Base-by-base conservation (phyloP, 352 stramenopile genomes). In the Globisporangium spiculum region DNA sequence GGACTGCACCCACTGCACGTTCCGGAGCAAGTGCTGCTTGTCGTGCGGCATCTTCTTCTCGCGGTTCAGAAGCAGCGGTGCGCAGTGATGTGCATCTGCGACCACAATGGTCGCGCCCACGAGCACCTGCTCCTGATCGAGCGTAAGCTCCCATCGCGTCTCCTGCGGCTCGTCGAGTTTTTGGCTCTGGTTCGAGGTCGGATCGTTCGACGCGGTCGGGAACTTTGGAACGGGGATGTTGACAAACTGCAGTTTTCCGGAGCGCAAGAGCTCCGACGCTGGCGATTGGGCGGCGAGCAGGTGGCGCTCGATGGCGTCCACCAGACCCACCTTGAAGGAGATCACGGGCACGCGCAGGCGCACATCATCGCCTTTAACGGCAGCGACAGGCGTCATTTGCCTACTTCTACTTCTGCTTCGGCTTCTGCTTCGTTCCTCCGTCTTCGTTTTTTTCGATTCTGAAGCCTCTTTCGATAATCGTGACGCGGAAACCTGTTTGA, bases 1-100 rank as follows among this genome's bases (percentile, higher is more conserved):
- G 36, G 75, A 75, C 56, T 88, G 80, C 5, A 88, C 73, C 80
- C 80, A 88, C 41, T 76, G 56, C 18, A 88, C 70, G 24, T 85
- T 81, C 30, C 71, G 70, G 66, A 86, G 66, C 8, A 86, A 30
- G 44, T 84, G 76, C 27, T 84, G 74, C 52, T 79, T 60, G 7
- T 81, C 55, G 30, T 10, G 20, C 67, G 30, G 69, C 34, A 85
- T 60, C 44, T 80, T 80, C 1, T 26, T 72, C 54, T 80, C 75
- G 44, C 72, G 60, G 18, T 67, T 71, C 27, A 83, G 72, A 24
- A 89, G 61, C 34, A 84, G 32, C 20, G 68, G 75, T 12, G 75
- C 70, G n/a, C 70, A 69, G 14, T 77, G 27, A 27, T 56, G 54
- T 4, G 79, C 68, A 46, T 87, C 75, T 0, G 60, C 67, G 20